Percentiles rank a stretch among this genome's conserved stretches.
Evolutionary conservation across 352 stramenopile genomes (phyloP).

Genomic region (Phytopythium vexans): DNA sequence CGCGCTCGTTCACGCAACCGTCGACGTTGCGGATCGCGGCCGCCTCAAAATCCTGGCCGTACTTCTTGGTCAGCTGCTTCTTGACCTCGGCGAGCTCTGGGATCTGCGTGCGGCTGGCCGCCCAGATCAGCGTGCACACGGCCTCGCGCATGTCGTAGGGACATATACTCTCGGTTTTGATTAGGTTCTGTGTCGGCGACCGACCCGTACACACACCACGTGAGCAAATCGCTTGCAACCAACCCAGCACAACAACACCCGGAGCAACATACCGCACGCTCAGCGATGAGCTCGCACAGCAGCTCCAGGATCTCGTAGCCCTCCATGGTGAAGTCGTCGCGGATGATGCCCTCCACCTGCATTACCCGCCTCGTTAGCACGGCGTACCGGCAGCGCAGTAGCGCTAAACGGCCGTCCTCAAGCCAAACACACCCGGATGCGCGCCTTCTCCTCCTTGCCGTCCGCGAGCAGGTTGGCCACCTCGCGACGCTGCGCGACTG

Average conservation of each 20-base stretch:
- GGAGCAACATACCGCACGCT: constrained; percentile 72
- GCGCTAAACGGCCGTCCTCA: neutral
- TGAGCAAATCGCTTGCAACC: neutral
- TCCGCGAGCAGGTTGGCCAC: constrained; percentile 78
- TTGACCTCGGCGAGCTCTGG: constrained; percentile 91
- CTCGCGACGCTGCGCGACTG: constrained; percentile 69
- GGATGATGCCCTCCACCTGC: constrained; percentile 91
- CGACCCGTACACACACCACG: neutral
- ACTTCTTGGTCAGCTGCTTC: constrained; percentile 88
- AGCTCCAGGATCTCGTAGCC: constrained; percentile 95
- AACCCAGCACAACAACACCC: neutral
- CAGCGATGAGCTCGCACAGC: constrained; percentile 91
- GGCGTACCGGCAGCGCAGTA: neutral
- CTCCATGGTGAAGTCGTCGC: constrained; percentile 95
- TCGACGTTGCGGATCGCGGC: constrained; percentile 84
- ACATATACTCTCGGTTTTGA: constrained; percentile 90
- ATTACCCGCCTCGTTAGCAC: neutral
- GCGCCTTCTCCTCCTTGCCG: constrained; percentile 92
- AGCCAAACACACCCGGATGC: constrained; percentile 83
- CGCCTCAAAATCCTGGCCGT: constrained; percentile 86
- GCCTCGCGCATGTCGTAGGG: constrained; percentile 92
- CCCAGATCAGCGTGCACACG: constrained; percentile 94
- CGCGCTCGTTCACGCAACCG: constrained; percentile 88
- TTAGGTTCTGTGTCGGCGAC: constrained; percentile 57
- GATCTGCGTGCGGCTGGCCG: constrained; percentile 88